These are phyloP conservation scores for Zopfochytrium polystomum DNA, from an alignment of 371 early-diverging fungal species.

Conservation along the genomic window DNA sequence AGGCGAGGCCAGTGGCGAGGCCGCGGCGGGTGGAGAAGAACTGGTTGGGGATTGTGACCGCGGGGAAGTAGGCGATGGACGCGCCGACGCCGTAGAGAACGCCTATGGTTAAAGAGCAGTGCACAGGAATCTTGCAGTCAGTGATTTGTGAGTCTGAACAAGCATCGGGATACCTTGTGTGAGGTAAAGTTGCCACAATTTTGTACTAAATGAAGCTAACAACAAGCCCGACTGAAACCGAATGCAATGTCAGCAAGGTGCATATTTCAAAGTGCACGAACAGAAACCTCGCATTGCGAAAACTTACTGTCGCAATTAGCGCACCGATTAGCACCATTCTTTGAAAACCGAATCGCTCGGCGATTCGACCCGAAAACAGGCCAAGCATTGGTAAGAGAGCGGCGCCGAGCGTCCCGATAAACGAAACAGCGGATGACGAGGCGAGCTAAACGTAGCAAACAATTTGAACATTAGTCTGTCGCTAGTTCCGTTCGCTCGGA, in stretches of 20 bases:
- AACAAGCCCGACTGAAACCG: constrained; percentile 8
- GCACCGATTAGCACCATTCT: constrained; percentile 12
- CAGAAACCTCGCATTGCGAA: no score
- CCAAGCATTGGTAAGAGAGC: constrained; percentile 21
- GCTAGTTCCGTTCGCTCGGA: no score
- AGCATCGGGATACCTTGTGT: constrained; percentile 22
- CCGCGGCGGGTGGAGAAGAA: constrained; percentile 72
- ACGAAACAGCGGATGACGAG: constrained; percentile 1
- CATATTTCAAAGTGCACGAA: no score
- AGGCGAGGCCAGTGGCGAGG: constrained; percentile 73
- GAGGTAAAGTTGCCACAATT: constrained; percentile 31
- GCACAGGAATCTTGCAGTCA: no score
- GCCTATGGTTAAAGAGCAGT: no score
- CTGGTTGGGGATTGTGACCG: constrained; percentile 62
- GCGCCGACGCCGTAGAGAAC: constrained; percentile 51
- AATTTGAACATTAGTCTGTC: no score
- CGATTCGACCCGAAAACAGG: constrained; percentile 28
- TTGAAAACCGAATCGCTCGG: constrained; percentile 26
- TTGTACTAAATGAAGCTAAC: constrained; percentile 25
- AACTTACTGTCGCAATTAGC: constrained; percentile 3
- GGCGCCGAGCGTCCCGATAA: constrained; percentile 13
- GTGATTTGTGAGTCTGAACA: no score
- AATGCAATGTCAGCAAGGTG: no score
- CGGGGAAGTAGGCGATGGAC: constrained; percentile 66
- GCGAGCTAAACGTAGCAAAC: no score